phyloP scores from a whole-genome alignment of 495 filamentous ascomycete genomes.

The Staphylotrichum tortipilum region DNA sequence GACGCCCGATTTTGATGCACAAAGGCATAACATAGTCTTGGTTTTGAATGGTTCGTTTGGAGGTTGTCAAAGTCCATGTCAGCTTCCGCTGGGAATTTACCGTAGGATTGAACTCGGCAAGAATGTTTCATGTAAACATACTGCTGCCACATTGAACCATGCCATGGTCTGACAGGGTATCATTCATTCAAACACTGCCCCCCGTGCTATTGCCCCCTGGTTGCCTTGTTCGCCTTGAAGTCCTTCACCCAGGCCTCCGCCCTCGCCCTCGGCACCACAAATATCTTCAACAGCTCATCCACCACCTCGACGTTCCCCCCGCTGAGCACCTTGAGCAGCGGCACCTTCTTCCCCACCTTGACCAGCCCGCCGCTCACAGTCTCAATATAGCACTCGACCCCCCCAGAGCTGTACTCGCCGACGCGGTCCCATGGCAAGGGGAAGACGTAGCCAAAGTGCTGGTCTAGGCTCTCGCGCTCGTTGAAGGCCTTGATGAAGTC shows the following conservation, averaged over 20 bases:
- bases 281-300: slow-evolving; percentile 74
- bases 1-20: neutral
- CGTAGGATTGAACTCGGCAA: too few relatives aligned
- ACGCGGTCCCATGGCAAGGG: slow-evolving; percentile 72
- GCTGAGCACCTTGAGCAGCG: slow-evolving; percentile 63
- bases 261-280: slow-evolving; percentile 64
- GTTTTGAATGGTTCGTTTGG: too few relatives aligned
- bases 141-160: too few relatives aligned
- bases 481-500: slow-evolving; percentile 84
- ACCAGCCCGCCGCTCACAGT: slow-evolving; percentile 70
- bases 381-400: slow-evolving; percentile 88
- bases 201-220: slow-evolving; percentile 7
- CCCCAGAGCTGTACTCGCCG: slow-evolving; percentile 51
- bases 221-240: slow-evolving; percentile 63
- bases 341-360: slow-evolving; percentile 80
- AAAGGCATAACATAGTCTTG: neutral
- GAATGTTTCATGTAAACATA: too few relatives aligned
- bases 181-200: neutral
- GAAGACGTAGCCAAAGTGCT: slow-evolving; percentile 75
- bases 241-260: slow-evolving; percentile 69
- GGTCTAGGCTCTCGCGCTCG: slow-evolving; percentile 58
- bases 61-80: too few relatives aligned
- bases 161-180: too few relatives aligned
- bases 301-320: slow-evolving; percentile 76
- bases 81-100: too few relatives aligned